phyloP scores from a whole-genome alignment of 257 asterid species.

The Avicennia marina region DNA sequence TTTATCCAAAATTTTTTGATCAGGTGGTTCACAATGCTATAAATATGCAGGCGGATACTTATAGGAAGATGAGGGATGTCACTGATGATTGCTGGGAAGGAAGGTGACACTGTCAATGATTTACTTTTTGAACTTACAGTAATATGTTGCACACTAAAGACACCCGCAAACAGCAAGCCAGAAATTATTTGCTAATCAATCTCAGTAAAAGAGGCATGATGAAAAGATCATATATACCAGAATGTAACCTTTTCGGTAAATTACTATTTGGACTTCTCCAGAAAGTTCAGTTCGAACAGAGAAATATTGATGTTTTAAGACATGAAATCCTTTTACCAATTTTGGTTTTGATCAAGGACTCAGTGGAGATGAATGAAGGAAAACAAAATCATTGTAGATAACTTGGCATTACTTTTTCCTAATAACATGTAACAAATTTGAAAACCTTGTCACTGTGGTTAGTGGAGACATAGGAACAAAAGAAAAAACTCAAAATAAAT shows the following conservation, averaged over 20 bases:
- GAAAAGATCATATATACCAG: background rate
- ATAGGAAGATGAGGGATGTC: slow-evolving; percentile 83
- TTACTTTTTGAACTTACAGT: slow-evolving; percentile 8
- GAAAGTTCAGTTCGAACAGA: background rate
- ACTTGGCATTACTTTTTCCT: too few relatives aligned
- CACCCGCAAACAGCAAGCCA: background rate
- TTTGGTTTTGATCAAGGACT: too few relatives aligned
- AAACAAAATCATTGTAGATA: too few relatives aligned
- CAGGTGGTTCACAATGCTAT: slow-evolving; percentile 6
- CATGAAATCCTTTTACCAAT: too few relatives aligned
- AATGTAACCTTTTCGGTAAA: background rate
- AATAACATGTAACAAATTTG: background rate
- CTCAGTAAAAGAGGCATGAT: background rate
- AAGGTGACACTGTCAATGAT: slow-evolving; percentile 44
- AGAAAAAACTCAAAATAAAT: background rate
- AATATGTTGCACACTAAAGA: background rate
- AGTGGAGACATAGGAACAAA: too few relatives aligned
- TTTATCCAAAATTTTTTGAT: slow-evolving; percentile 17
- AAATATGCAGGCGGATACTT: slow-evolving; percentile 79
- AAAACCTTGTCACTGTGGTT: background rate
- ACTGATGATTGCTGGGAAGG: slow-evolving; percentile 95
- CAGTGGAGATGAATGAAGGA: too few relatives aligned
- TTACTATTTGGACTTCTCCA: background rate
- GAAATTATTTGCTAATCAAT: background rate
- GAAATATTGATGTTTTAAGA: background rate